Conservation (phyloP, 139 green algal species). For the Tetraselmis chui region DNA sequence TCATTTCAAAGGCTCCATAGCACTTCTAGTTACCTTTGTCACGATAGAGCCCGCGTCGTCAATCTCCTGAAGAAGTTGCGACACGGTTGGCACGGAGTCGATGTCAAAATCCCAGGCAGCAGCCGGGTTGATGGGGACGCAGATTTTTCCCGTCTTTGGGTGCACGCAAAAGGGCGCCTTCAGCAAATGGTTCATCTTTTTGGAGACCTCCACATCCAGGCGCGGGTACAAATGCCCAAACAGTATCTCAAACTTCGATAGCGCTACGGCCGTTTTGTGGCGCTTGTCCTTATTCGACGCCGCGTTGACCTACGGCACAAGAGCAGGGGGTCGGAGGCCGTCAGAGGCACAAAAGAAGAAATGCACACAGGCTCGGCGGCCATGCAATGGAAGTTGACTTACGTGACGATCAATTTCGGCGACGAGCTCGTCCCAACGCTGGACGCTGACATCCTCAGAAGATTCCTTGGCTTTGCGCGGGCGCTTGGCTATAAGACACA, state of each 20-base stretch:
- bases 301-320: constrained; percentile 29
- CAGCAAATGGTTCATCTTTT: constrained; percentile 99
- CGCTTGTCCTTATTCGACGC: constrained; percentile 2
- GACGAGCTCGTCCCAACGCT: constrained; percentile 44
- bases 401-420: constrained; percentile 20
- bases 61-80: constrained; percentile 53
- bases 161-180: constrained; percentile 99
- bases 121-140: constrained; percentile 85
- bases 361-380: too few species aligned
- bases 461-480: not conserved
- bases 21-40: too few species aligned
- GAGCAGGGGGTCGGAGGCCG: too few species aligned
- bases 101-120: constrained; percentile 78
- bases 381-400: constrained; percentile 8
- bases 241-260: constrained; percentile 52
- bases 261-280: constrained; percentile 4
- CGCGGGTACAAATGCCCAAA: constrained; percentile 88
- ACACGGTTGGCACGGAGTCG: constrained; percentile 69
- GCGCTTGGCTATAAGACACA: not conserved
- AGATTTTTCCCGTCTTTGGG: constrained; percentile 97
- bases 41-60: too few species aligned
- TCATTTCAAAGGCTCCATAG: too few species aligned
- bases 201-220: constrained; percentile 96
- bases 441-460: constrained; percentile 20
- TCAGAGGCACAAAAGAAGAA: too few species aligned